Conservation (phyloP, 352 stramenopile species). For the Phytophthora fragariae region DNA sequence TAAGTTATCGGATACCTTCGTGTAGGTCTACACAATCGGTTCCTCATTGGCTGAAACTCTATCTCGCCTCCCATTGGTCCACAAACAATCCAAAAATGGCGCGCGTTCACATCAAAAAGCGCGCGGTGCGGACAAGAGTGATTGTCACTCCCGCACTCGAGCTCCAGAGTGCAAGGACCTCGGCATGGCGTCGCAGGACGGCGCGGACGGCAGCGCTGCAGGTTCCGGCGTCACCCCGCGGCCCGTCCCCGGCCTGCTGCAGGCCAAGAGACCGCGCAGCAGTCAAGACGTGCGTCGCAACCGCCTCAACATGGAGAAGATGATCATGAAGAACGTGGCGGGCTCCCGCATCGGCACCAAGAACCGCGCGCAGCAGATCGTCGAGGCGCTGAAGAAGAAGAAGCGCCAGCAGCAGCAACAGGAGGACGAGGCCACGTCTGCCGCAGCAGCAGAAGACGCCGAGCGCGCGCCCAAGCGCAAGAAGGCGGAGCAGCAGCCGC, state of each 20-base stretch:
- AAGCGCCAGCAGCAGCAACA: conserved; percentile 59
- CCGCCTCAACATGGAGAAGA: conserved; percentile 85
- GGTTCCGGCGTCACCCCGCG: conserved; percentile 1
- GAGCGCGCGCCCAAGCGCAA: conserved; percentile 37
- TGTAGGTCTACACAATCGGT: neutral
- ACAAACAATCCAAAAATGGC: conserved; percentile 29
- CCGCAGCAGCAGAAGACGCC: conserved; percentile 11
- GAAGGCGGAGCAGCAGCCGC: conserved; percentile 28
- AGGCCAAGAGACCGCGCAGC: conserved; percentile 29
- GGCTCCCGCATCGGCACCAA: conserved; percentile 63
- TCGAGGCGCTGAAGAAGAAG: conserved; percentile 81
- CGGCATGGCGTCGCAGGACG: conserved; percentile 28
- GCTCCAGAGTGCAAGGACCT: conserved; percentile 3
- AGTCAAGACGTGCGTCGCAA: conserved; percentile 69
- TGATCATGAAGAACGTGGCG: conserved; percentile 87
- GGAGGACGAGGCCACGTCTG: conserved; percentile 37
- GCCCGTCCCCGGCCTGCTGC: conserved; percentile 2
- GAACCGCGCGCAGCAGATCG: conserved; percentile 76
- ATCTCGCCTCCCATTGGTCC: conserved; percentile 11
- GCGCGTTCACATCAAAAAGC: conserved; percentile 22
- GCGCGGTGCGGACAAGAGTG: conserved; percentile 6
- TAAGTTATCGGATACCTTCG: conserved; percentile 17
- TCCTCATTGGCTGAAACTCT: conserved; percentile 18
- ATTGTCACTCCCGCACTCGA: conserved; percentile 8
- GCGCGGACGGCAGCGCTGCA: conserved; percentile 13